Conservation (phyloP, 2,329 filamentous ascomycete species). For the Xylariomycetidae sp. region DNA sequence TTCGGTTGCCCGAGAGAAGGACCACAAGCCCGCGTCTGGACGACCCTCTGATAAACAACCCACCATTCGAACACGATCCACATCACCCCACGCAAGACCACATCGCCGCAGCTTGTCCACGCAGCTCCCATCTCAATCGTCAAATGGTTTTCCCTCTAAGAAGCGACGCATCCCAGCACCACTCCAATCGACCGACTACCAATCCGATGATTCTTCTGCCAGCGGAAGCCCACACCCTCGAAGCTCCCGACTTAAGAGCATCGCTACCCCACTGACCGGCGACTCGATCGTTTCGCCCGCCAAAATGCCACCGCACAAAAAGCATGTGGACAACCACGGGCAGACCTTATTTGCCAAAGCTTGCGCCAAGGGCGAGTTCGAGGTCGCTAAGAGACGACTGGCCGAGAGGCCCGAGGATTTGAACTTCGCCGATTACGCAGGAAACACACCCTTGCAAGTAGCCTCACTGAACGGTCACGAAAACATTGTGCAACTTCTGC, state of each 20-base stretch:
- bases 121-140: constrained; percentile 49
- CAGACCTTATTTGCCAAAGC: constrained; percentile 87
- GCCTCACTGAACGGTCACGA: constrained; percentile 81
- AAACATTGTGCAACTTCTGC: constrained; percentile 80
- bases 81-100: constrained; percentile 51
- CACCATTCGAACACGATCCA: constrained; percentile 39
- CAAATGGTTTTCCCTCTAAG: constrained; percentile 52
- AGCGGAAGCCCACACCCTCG: constrained; percentile 55
- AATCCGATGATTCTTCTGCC: constrained; percentile 61
- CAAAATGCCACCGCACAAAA: constrained; percentile 68
- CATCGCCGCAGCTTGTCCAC: constrained; percentile 62
- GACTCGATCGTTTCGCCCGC: constrained; percentile 60
- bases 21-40: constrained; percentile 26
- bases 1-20: constrained; percentile 25
- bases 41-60: constrained; percentile 25
- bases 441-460: constrained; percentile 94
- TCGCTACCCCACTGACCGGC: constrained; percentile 50
- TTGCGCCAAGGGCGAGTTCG: constrained; percentile 78
- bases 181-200: constrained; percentile 56
- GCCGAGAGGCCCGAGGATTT: constrained; percentile 79
- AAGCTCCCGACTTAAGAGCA: constrained; percentile 49
- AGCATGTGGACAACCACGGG: constrained; percentile 86
- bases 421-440: constrained; percentile 85
- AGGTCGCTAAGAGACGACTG: constrained; percentile 67
- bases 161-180: constrained; percentile 57